Percentiles rank a stretch among this genome's conserved stretches.
Conservation (phyloP, 306 rosid species). For the Prunus campanulata region DNA sequence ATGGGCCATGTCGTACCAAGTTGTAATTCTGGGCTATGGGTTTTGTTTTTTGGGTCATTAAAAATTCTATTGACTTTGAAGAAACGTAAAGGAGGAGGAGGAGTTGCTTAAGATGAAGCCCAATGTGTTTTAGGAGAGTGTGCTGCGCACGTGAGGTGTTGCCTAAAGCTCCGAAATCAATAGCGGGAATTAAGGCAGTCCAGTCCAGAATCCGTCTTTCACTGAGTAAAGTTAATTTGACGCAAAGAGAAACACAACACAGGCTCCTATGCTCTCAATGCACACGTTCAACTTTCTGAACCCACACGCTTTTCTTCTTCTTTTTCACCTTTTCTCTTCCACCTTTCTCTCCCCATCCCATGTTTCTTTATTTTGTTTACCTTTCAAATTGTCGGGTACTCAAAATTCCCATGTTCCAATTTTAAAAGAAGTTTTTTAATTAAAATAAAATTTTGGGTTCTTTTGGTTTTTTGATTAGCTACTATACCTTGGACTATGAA, state of each 20-base stretch:
- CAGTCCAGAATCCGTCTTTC: not conserved
- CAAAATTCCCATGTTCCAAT: no score
- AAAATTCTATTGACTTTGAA: not conserved
- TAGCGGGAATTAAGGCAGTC: constrained; percentile 15
- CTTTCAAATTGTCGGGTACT: no score
- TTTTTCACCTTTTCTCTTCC: not conserved
- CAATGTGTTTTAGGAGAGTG: not conserved
- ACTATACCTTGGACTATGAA: no score
- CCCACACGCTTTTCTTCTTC: not conserved
- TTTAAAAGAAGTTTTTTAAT: no score
- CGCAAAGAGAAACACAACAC: constrained; percentile 3
- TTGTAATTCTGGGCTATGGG: not conserved
- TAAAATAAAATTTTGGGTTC: no score
- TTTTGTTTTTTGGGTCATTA: not conserved
- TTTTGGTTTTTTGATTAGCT: no score
- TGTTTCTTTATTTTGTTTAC: no score
- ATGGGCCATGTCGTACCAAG: not conserved
- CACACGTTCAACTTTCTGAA: constrained; percentile 17
- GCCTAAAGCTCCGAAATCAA: not conserved
- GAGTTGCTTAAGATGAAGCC: not conserved
- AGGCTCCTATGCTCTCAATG: not conserved
- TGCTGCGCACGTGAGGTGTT: not conserved
- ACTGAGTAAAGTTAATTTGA: not conserved
- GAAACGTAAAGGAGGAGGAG: not conserved
- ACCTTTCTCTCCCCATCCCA: not conserved